Base-by-base conservation (phyloP, 257 asterid species). In the Jasminum sambac region DNA sequence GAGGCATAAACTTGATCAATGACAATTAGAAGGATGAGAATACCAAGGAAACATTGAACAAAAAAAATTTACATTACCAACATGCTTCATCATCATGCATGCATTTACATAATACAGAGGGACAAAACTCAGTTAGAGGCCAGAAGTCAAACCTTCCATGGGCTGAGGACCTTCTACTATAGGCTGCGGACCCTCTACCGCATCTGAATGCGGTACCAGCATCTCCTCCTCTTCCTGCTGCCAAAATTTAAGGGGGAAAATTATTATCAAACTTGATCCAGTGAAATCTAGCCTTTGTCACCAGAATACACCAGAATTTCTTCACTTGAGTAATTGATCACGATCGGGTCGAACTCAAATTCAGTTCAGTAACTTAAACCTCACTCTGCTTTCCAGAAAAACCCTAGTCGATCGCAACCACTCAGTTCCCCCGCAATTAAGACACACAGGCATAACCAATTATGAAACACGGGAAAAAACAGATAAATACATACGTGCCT, bases 131-230 rank as follows among this genome's bases (percentile, higher is more conserved):
- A 26, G 50, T 68, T 50, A 64, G 58, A 63, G 42, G 12, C 38
- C 41, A 25, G 36, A 21, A 64, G 66, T 43, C 63, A 46, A 60
- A 92, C 99, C 98, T 95, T 95, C 99, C 98, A 95, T 91, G 9
- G 98, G 99, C 87, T 86, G 91, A 41, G 91, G 91, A 1, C 90
- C 91, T 81, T 88, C 91, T 2, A 81, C 83, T 67, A 85, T 58
- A 1, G 88, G 95, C 77, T 85, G 91, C 71, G 95, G 91, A 12
- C 85, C 88, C 67, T 86, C 86, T 19, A 80, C 84, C 11, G 79
- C 62, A 67, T 84, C 91, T 17, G 90, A 68, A 66, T 82, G 82
- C 0, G 88, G 95, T 63, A 88, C 91, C 36, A 82, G 82, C 89
- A 86, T 86, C 84, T 88, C 91, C 74, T 84, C 95, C 48, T 88